phyloP scores from a whole-genome alignment of 805 yeast genomes.

The Candida sithepensis region DNA sequence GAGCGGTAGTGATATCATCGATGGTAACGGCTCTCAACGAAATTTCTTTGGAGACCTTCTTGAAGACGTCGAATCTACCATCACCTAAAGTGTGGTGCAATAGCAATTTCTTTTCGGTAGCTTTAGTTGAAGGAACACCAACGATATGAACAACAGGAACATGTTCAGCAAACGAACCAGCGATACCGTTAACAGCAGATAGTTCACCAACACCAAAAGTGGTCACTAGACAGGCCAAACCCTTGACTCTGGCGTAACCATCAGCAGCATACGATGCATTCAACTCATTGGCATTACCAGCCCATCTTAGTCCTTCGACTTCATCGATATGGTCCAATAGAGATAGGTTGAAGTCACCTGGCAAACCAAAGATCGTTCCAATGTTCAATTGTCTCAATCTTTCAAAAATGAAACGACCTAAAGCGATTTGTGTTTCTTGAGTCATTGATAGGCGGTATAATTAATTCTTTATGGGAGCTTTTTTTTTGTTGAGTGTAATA shows the following conservation, averaged over 20 bases:
- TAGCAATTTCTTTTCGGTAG: slow-evolving; percentile 65
- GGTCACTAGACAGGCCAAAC: slow-evolving; percentile 65
- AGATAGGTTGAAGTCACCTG: slow-evolving; percentile 71
- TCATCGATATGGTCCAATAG: slow-evolving; percentile 64
- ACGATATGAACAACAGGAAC: slow-evolving; percentile 76
- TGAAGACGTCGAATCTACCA: slow-evolving; percentile 74
- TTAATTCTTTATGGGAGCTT: not conserved
- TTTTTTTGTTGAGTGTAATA: not conserved
- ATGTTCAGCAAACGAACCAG: slow-evolving; percentile 81
- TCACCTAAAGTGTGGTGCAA: slow-evolving; percentile 76
- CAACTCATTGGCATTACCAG: slow-evolving; percentile 79
- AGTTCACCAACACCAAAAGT: slow-evolving; percentile 85
- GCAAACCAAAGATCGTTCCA: slow-evolving; percentile 66
- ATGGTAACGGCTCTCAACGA: slow-evolving; percentile 60
- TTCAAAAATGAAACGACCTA: slow-evolving; percentile 72
- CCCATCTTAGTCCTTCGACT: slow-evolving; percentile 73
- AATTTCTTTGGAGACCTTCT: slow-evolving; percentile 67
- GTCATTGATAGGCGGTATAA: not conserved
- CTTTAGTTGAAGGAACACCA: slow-evolving; percentile 71
- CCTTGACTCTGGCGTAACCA: slow-evolving; percentile 75
- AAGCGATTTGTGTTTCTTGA: slow-evolving; percentile 36
- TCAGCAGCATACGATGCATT: slow-evolving; percentile 83
- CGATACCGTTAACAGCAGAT: slow-evolving; percentile 74
- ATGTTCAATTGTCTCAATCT: slow-evolving; percentile 66
- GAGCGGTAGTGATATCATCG: slow-evolving; percentile 58